phyloP scores from a whole-genome alignment of 371 early-diverging fungal genomes.

The Apophysomyces variabilis region DNA sequence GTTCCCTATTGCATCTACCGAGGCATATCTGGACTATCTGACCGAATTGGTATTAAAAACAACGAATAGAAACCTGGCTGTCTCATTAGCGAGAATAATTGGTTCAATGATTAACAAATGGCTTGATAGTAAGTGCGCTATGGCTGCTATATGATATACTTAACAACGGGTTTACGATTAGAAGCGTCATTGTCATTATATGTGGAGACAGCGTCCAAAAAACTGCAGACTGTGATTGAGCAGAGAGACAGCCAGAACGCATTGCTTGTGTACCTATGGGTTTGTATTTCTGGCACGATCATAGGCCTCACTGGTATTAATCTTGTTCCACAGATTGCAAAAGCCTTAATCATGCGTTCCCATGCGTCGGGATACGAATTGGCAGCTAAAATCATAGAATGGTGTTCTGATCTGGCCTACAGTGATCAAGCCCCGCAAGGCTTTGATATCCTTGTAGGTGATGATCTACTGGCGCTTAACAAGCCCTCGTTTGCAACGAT shows the following conservation, averaged over 20 bases:
- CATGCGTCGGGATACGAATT: conserved; percentile 60
- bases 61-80: conserved; percentile 37
- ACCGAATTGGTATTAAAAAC: conserved; percentile 51
- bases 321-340: conserved; percentile 55
- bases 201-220: conserved; percentile 30
- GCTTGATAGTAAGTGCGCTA: conserved; percentile 46
- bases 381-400: conserved; percentile 60
- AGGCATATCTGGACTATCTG: conserved; percentile 52
- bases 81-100: conserved; percentile 52
- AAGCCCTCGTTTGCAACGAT: conserved; percentile 71
- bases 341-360: conserved; percentile 63
- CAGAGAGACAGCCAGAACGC: conserved; percentile 27
- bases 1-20: conserved; percentile 56
- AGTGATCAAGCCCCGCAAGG: conserved; percentile 67
- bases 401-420: conserved; percentile 48
- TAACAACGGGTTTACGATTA: conserved; percentile 13
- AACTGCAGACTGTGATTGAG: conserved; percentile 29
- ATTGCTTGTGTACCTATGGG: conserved; percentile 47
- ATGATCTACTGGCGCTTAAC: conserved; percentile 70
- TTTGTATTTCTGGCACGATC: conserved; percentile 9
- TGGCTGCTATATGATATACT: background rate
- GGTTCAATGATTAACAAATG: conserved; percentile 69
- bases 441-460: conserved; percentile 71
- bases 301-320: background rate
- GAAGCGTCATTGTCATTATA: conserved; percentile 37